These are phyloP conservation scores for Hypoxylon sp. DNA, from an alignment of 2,329 filamentous ascomycete genomes.

Conservation along the genomic window DNA sequence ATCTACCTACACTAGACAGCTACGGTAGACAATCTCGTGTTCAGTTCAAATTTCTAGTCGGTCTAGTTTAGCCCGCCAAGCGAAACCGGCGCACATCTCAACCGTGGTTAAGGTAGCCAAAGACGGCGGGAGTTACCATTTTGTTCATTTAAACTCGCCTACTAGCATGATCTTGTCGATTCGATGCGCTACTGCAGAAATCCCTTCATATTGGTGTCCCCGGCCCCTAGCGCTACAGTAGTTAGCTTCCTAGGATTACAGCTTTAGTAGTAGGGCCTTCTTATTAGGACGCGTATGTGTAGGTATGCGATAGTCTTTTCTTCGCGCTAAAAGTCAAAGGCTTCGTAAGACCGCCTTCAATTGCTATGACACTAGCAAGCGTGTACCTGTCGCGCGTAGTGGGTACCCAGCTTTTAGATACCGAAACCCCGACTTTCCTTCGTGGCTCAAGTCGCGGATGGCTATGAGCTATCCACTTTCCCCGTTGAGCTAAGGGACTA, in stretches of 20 bases:
- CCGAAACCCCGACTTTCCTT: constrained; percentile 1
- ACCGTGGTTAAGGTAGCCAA: constrained; percentile 5
- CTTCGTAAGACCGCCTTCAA: neutral
- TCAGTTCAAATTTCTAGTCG: neutral
- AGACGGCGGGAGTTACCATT: constrained; percentile 1
- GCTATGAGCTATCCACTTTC: constrained; percentile 1
- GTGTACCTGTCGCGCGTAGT: constrained; percentile 2
- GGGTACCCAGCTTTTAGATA: neutral
- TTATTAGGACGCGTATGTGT: no score
- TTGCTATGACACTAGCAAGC: neutral
- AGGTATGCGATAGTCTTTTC: constrained; percentile 3
- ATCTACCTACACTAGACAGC: neutral
- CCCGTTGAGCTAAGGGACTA: constrained; percentile 25
- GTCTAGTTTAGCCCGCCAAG: constrained; percentile 16
- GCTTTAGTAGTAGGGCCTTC: neutral
- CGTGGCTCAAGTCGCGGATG: constrained; percentile 18
- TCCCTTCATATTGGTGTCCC: neutral
- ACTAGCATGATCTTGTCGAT: constrained; percentile 12
- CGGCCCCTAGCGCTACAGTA: constrained; percentile 4
- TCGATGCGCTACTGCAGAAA: constrained; percentile 18
- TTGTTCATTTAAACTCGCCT: neutral
- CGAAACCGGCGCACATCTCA: constrained; percentile 14
- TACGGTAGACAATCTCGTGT: neutral
- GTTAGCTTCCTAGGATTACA: constrained; percentile 9
- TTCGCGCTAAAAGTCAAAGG: constrained; percentile 1